Evolutionary conservation across 2,329 filamentous ascomycete genomes (phyloP).

Genomic region (Cytospora schulzeri): DNA sequence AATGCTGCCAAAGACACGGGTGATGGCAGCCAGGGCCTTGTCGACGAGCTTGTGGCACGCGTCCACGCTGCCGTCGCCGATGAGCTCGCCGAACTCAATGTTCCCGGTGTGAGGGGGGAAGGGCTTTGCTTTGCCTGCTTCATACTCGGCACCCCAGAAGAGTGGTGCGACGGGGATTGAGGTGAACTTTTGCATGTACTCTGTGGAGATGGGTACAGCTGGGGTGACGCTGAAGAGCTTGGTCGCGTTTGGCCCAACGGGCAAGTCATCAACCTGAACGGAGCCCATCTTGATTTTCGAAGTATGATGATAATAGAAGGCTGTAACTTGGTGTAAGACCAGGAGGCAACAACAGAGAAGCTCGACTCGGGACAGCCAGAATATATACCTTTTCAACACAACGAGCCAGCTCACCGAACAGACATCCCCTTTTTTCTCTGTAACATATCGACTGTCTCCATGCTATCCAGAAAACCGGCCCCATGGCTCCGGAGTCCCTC

Average conservation of each 20-base stretch:
- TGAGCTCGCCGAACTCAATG: neutral
- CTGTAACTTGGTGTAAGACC: neutral
- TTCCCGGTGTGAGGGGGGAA: slow-evolving; percentile 8
- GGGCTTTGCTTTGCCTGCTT: neutral
- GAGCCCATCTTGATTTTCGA: neutral
- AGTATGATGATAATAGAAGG: neutral
- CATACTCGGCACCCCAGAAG: slow-evolving; percentile 11
- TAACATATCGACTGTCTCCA: too few species aligned
- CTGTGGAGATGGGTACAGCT: slow-evolving; percentile 1
- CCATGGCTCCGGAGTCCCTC: too few species aligned
- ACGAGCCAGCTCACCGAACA: too few species aligned
- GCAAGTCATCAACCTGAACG: neutral
- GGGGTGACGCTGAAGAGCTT: slow-evolving; percentile 1
- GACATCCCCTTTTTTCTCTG: too few species aligned
- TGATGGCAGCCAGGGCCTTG: neutral
- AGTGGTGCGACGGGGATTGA: neutral
- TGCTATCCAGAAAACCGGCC: too few species aligned
- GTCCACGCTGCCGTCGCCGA: slow-evolving; percentile 9
- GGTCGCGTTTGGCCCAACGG: neutral
- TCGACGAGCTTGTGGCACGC: slow-evolving; percentile 14
- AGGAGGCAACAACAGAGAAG: neutral
- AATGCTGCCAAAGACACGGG: neutral
- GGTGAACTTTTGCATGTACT: slow-evolving; percentile 9
- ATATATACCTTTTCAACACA: neutral
- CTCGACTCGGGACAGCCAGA: too few species aligned